Evolutionary conservation across 2,329 filamentous ascomycete genomes (phyloP).

Genomic region (Aspergillus pseudonomiae): DNA sequence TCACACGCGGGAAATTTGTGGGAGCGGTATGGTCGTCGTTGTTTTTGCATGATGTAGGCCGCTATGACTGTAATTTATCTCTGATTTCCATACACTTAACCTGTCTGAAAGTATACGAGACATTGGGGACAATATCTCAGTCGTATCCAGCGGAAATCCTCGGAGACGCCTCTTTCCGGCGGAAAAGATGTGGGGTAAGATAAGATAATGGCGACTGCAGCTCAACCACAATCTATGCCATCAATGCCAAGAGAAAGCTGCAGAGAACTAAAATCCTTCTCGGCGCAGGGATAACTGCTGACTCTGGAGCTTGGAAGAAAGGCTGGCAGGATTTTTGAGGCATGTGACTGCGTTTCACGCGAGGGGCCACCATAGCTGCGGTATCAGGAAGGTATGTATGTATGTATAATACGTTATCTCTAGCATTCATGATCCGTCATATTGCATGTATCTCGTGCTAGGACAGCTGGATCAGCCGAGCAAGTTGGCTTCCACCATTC

Average conservation of each 20-base stretch:
- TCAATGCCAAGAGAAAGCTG: background rate
- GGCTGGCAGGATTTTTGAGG: background rate
- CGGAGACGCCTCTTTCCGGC: slow-evolving; percentile 2
- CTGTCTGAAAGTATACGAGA: background rate
- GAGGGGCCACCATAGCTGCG: background rate
- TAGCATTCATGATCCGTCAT: background rate
- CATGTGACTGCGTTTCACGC: background rate
- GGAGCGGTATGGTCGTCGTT: slow-evolving; percentile 22
- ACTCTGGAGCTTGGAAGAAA: background rate
- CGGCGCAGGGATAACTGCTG: background rate
- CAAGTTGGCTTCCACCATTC: slow-evolving; percentile 46
- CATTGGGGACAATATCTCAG: background rate
- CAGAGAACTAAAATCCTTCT: background rate
- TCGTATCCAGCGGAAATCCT: background rate
- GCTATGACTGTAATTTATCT: background rate
- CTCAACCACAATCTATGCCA: background rate
- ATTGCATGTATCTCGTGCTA: background rate
- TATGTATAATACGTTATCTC: background rate
- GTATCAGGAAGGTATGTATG: background rate
- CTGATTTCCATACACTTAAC: background rate
- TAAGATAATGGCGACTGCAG: slow-evolving; percentile 2
- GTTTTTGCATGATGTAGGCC: background rate
- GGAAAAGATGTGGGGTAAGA: slow-evolving; percentile 7
- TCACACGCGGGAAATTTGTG: slow-evolving; percentile 25
- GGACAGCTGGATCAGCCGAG: background rate